These are phyloP conservation scores for Chaetomiaceae sp. DNA, from an alignment of 2,329 filamentous ascomycete species.

Conservation along the genomic window DNA sequence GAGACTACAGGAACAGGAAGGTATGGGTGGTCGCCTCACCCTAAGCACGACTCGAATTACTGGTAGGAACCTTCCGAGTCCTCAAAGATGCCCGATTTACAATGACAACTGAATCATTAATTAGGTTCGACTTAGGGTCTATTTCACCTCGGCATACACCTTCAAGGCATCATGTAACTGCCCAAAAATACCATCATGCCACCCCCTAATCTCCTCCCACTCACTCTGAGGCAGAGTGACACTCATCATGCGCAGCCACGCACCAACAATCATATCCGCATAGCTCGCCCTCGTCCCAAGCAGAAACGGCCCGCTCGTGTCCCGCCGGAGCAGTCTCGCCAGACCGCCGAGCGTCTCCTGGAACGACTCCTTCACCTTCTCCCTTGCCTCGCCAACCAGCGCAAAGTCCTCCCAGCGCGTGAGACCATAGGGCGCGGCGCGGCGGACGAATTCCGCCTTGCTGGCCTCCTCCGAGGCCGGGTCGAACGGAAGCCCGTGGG, in stretches of 20 bases:
- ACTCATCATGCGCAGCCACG: conserved; percentile 33
- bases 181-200: conserved; percentile 50
- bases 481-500: conserved; percentile 43
- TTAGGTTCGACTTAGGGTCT: too few species aligned
- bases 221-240: conserved; percentile 33
- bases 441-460: conserved; percentile 50
- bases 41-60: too few species aligned
- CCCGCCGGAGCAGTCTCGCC: conserved; percentile 47
- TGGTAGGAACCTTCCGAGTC: too few species aligned
- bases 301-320: conserved; percentile 55
- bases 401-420: conserved; percentile 47
- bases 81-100: too few species aligned
- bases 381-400: conserved; percentile 47
- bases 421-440: conserved; percentile 45
- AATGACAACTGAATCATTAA: too few species aligned
- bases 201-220: conserved; percentile 36
- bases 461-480: conserved; percentile 45
- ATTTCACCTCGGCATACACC: background rate
- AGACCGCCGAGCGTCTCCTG: conserved; percentile 34
- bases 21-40: too few species aligned
- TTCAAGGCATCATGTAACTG: conserved; percentile 44
- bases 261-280: conserved; percentile 49
- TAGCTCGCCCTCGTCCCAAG: conserved; percentile 51
- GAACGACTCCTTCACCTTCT: conserved; percentile 44
- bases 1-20: too few species aligned